phyloP scores from a whole-genome alignment of 1,139 yeast genomes.

The Pichia norvegensis region DNA sequence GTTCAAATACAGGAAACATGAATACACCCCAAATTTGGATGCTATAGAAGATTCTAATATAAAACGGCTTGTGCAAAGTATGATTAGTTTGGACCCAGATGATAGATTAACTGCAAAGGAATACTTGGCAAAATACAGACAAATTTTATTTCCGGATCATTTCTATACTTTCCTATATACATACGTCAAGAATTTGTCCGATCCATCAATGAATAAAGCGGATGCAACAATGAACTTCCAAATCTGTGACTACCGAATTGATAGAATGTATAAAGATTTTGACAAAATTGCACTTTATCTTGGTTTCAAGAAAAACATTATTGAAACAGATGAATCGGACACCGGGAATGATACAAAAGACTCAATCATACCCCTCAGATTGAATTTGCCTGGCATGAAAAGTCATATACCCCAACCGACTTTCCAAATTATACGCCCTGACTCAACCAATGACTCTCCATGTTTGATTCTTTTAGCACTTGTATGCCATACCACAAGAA shows the following conservation, averaged over 20 bases:
- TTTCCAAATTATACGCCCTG: conserved; percentile 23
- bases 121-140: conserved; percentile 44
- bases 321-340: conserved; percentile 12
- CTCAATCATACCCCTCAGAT: conserved; percentile 33
- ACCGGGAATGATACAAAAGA: neutral
- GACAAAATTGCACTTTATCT: conserved; percentile 43
- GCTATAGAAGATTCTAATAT: conserved; percentile 46
- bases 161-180: conserved; percentile 67
- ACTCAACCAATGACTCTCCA: conserved; percentile 35
- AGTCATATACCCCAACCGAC: conserved; percentile 38
- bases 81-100: conserved; percentile 58
- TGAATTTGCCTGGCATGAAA: conserved; percentile 44
- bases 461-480: conserved; percentile 58
- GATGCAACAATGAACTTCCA: conserved; percentile 16
- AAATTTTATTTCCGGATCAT: conserved; percentile 55
- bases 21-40: conserved; percentile 54
- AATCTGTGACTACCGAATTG: conserved; percentile 54
- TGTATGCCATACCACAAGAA: conserved; percentile 57
- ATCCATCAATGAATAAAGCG: conserved; percentile 23
- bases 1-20: conserved; percentile 70
- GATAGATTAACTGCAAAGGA: conserved; percentile 50
- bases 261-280: conserved; percentile 49
- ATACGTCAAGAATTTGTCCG: conserved; percentile 44
- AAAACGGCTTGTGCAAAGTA: conserved; percentile 46
- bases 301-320: conserved; percentile 30